Conservation (phyloP, 140 eudicot genomes). For the Anethum foeniculum region DNA sequence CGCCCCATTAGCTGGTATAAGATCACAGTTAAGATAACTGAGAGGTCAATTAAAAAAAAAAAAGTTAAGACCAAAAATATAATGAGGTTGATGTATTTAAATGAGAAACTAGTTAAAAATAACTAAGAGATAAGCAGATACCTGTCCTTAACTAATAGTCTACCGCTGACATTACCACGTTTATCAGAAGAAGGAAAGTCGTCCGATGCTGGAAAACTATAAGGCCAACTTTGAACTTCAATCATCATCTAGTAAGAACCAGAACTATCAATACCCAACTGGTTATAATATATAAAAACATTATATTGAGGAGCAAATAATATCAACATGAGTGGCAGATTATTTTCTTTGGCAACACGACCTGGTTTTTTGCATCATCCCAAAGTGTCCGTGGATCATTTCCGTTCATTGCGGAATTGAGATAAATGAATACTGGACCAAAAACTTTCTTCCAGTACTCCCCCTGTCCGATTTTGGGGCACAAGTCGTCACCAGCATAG, state of each 20-base stretch:
- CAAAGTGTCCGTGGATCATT: conserved; percentile 48
- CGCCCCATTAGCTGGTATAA: conserved; percentile 57
- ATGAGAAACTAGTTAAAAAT: neutral
- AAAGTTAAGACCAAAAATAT: neutral
- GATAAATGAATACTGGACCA: conserved; percentile 71
- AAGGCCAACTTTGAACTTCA: conserved; percentile 71
- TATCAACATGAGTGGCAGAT: neutral
- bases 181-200: conserved; percentile 48
- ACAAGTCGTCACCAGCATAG: conserved; percentile 62
- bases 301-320: neutral
- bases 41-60: neutral
- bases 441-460: conserved; percentile 83
- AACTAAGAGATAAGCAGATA: conserved; percentile 7
- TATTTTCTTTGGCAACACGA: conserved; percentile 11
- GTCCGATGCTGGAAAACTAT: conserved; percentile 63
- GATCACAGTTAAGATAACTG: conserved; percentile 38
- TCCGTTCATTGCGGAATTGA: conserved; percentile 37
- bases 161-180: conserved; percentile 58
- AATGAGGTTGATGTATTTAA: neutral
- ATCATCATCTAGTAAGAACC: conserved; percentile 27
- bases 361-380: conserved; percentile 81
- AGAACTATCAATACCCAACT: neutral
- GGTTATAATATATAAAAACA: neutral
- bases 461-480: conserved; percentile 40
- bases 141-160: conserved; percentile 63